Base-by-base conservation (phyloP, 1,284 basidiomycete genomes). In the Ustilago hordei region DNA sequence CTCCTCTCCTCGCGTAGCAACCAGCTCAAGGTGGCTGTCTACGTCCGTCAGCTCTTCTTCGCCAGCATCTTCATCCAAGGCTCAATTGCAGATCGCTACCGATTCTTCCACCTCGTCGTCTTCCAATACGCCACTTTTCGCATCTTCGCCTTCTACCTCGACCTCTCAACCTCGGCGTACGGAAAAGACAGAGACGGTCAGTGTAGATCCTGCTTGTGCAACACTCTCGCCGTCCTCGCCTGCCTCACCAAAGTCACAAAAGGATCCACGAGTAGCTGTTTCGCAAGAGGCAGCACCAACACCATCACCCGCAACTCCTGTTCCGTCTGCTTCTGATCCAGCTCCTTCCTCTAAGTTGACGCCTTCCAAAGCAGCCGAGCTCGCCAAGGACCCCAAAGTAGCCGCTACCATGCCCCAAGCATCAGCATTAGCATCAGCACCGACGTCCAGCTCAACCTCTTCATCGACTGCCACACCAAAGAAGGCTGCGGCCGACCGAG, bases 221-320 rank as follows among this genome's bases (percentile, higher is more conserved):
- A 73, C 77, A 1, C 63, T 82, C 2, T 78, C 77, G 12, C 69
- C 81, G 2, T 79, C 75, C 2, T 82, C 80, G 2, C 80, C 80
- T 12, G 66, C 80, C 2, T 69, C 77, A 7, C 76, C 71, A 41
- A 72, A 70, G 53, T 79, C 74, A 47, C 77, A 79, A 23, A 76
- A 73, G 36, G 67, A 76, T 58, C 74, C 74, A 19, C 69, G 74
- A 7, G 60, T 60, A 28, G 41, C 55, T 28, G 43, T 56, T 39
- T 47, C 74, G 9, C 64, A 60, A 50, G 38, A 62, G 41, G 34
- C 73, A 35, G 61, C 62, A 12, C 63, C 67, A 15, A 47, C 68
- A 3, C 63, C 63, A 9, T 64, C 75, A 6, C 62, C 75, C 2
- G 75, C 75, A 0, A 64, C 79, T 15, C 64, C 75, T 9, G 61